Percentiles rank a stretch among this genome's conserved stretches.
Conservation (phyloP, 2,329 filamentous ascomycete genomes). For the Monilinia polystroma region DNA sequence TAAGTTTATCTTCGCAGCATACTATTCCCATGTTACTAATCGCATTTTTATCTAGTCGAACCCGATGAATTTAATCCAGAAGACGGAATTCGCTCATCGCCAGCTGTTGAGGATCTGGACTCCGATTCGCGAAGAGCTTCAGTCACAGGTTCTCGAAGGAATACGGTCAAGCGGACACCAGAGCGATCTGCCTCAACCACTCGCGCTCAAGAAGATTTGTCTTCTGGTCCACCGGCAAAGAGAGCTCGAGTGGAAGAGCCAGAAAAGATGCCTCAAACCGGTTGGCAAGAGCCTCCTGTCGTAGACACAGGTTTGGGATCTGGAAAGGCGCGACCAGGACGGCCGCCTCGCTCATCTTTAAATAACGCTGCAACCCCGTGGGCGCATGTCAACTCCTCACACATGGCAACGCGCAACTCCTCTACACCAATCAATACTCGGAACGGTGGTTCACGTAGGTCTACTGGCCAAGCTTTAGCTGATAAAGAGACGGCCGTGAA, state of each 20-base stretch:
- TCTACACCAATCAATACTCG: constrained; percentile 19
- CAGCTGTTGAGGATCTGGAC: neutral
- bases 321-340: constrained; percentile 15
- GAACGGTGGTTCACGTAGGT: constrained; percentile 10
- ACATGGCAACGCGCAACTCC: constrained; percentile 19
- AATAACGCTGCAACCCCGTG: constrained; percentile 25
- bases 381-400: constrained; percentile 33
- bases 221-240: constrained; percentile 29
- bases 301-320: constrained; percentile 33
- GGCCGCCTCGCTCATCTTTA: constrained; percentile 16
- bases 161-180: constrained; percentile 9
- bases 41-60: constrained; percentile 4
- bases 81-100: constrained; percentile 11
- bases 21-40: constrained; percentile 10
- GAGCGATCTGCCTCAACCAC: neutral
- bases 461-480: neutral
- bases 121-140: constrained; percentile 3
- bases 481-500: constrained; percentile 8
- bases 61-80: constrained; percentile 15
- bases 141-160: neutral
- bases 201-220: constrained; percentile 12
- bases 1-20: constrained; percentile 24
- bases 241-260: constrained; percentile 30
- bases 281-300: constrained; percentile 37
- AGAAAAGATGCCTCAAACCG: constrained; percentile 26